Evolutionary conservation across 495 filamentous ascomycete genomes (phyloP).

Genomic region (Massariosphaeria phaeospora): DNA sequence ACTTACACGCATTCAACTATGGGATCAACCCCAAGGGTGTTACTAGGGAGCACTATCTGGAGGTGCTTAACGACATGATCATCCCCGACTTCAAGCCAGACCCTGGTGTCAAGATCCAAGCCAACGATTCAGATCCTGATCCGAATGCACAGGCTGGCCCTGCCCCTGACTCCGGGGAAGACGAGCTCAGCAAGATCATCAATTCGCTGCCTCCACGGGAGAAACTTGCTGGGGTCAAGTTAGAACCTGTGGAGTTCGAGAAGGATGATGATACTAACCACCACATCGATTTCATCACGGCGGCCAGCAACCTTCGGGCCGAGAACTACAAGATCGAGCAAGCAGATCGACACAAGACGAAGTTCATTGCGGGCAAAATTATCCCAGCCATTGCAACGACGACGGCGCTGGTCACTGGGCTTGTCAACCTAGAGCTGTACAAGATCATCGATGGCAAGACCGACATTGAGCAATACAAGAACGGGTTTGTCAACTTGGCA

Average conservation of each 20-base stretch:
- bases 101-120: constrained; percentile 92
- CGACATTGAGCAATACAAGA: constrained; percentile 97
- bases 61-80: constrained; percentile 86
- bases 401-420: constrained; percentile 88
- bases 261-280: constrained; percentile 98
- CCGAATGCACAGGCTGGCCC: constrained; percentile 62
- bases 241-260: constrained; percentile 93
- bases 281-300: constrained; percentile 99
- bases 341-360: constrained; percentile 93
- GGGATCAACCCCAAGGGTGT: constrained; percentile 76
- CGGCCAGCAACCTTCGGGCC: constrained; percentile 91
- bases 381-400: constrained; percentile 98
- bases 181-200: constrained; percentile 65
- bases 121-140: constrained; percentile 89
- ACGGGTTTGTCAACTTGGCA: constrained; percentile 95
- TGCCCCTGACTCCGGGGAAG: constrained; percentile 64
- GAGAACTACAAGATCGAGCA: constrained; percentile 94
- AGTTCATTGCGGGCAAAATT: constrained; percentile 99
- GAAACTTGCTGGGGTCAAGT: constrained; percentile 74
- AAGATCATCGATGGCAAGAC: constrained; percentile 94
- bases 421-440: constrained; percentile 89
- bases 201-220: constrained; percentile 68
- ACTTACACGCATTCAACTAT: constrained; percentile 97
- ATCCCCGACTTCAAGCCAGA: constrained; percentile 93
- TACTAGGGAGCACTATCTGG: constrained; percentile 62